Base-by-base conservation (phyloP, 129 eudicot species). In the Chrysanthemum makinoi region DNA sequence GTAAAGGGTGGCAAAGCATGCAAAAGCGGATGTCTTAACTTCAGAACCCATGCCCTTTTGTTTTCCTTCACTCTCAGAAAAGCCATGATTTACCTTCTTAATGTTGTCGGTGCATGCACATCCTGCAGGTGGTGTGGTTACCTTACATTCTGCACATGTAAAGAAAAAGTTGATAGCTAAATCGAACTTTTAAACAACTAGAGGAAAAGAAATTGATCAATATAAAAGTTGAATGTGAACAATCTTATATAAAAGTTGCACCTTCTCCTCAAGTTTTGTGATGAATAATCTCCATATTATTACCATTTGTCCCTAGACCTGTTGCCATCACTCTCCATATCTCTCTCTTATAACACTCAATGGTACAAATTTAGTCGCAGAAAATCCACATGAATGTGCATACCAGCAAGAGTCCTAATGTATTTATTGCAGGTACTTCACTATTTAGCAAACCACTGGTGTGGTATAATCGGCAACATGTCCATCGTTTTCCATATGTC, bases 251-350 rank as follows among this genome's bases (percentile, higher is more conserved):
- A 13, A 46, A 22, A 19, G 13, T 15, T 20, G 58, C 49, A 48
- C 58, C 17, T 66, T 47, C 19, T 18, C 12, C 13, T 44, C 54
- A 28, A 44, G 33, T 50, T 69, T 22, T 66, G 39, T 72, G 75
- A 86, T 82, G 86, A 85, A 70, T 74, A 72, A 76, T 85, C 90
- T 33, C 83, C 75, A 47, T 81, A 76, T n/a, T 79, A 86, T 56
- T 83, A 73, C 6, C 62, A 62, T 11, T 75, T 87, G 60, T 86
- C 83, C 61, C 58, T 77, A 72, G 77, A 78, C 52, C 73, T 79
- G 44, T 70, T 74, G 63, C 35, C 66, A 68, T 82, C 80, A 61
- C 87, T 79, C 19, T 83, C 15, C 78, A 62, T 43, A n/a, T n/a
- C 69, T 83, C 50, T 67, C 77, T 59, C 83, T 75, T 35, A 64